Evolutionary conservation across 2,329 filamentous ascomycete species (phyloP).

Genomic region (Fusarium devonianum): DNA sequence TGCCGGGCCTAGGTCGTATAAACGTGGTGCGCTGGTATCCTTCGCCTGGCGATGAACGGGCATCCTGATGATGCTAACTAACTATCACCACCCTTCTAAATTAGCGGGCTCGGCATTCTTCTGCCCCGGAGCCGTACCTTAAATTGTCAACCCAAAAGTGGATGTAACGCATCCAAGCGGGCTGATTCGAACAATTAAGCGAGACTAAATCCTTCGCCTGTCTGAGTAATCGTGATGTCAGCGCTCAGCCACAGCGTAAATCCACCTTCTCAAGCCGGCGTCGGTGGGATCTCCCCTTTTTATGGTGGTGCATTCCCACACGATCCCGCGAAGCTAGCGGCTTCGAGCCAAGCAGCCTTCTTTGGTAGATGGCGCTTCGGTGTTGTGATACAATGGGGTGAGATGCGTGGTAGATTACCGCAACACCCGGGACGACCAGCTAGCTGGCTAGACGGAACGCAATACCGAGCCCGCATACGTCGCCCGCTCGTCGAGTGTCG

Average conservation of each 20-base stretch:
- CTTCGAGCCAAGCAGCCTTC: neutral
- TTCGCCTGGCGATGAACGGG: too few species aligned
- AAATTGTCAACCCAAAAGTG: conserved; percentile 10
- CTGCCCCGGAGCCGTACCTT: neutral
- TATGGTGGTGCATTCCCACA: conserved; percentile 23
- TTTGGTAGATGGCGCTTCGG: conserved; percentile 21
- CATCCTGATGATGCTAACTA: too few species aligned
- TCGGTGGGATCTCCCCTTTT: conserved; percentile 12
- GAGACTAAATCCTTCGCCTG: conserved; percentile 21
- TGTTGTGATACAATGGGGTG: conserved; percentile 26
- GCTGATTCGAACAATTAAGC: conserved; percentile 25
- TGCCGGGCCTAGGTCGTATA: neutral
- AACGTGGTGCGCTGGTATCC: too few species aligned
- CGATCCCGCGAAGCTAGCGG: conserved; percentile 18
- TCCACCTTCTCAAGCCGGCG: conserved; percentile 27
- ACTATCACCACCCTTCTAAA: neutral
- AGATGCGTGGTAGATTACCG: conserved; percentile 13
- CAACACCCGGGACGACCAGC: conserved; percentile 5
- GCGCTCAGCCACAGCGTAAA: conserved; percentile 25
- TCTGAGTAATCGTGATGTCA: conserved; percentile 35
- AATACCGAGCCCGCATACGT: conserved; percentile 33
- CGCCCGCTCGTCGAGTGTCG: conserved; percentile 13
- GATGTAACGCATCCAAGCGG: neutral
- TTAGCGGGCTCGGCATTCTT: neutral
- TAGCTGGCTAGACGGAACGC: conserved; percentile 33